Percentiles rank a stretch among this genome's conserved stretches.
phyloP scores from a whole-genome alignment of 202 grass and related monocot species.

The Schoenoplectus tabernaemontani region DNA sequence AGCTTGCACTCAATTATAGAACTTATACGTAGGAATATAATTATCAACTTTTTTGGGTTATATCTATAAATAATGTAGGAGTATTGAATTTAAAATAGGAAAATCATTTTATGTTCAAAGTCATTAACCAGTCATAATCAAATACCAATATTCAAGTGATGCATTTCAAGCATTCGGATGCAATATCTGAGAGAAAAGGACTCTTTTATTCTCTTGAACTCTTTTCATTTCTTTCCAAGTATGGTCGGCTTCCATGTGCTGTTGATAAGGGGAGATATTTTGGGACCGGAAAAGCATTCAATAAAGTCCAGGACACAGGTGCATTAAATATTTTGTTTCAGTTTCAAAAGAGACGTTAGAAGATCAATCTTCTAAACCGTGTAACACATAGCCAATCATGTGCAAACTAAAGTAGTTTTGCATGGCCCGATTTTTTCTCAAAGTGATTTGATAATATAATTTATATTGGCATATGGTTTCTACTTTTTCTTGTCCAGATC shows the following conservation, averaged over 20 bases:
- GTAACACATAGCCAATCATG: conserved; percentile 18
- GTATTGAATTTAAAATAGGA: neutral
- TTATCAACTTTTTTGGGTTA: neutral
- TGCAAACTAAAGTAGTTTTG: neutral
- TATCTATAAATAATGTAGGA: neutral
- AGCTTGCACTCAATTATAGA: conserved; percentile 2
- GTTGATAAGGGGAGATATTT: neutral
- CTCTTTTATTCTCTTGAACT: conserved; percentile 1
- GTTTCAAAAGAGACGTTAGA: neutral
- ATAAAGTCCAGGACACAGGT: neutral
- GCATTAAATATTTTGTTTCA: neutral
- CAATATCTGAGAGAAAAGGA: conserved; percentile 10
- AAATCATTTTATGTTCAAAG: neutral
- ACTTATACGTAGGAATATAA: neutral
- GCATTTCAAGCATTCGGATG: neutral
- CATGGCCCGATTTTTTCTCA: neutral
- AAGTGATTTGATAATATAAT: conserved; percentile 8
- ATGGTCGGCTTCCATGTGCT: neutral
- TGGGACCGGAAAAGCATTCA: conserved; percentile 1
- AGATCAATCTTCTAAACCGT: neutral
- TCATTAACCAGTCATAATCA: neutral
- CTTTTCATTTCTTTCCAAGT: neutral
- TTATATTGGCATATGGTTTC: neutral
- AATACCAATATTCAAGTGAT: neutral
- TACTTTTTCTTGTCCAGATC: neutral